Evolutionary conservation across 1,284 basidiomycete species (phyloP).

Genomic region (Malassezia nana): DNA sequence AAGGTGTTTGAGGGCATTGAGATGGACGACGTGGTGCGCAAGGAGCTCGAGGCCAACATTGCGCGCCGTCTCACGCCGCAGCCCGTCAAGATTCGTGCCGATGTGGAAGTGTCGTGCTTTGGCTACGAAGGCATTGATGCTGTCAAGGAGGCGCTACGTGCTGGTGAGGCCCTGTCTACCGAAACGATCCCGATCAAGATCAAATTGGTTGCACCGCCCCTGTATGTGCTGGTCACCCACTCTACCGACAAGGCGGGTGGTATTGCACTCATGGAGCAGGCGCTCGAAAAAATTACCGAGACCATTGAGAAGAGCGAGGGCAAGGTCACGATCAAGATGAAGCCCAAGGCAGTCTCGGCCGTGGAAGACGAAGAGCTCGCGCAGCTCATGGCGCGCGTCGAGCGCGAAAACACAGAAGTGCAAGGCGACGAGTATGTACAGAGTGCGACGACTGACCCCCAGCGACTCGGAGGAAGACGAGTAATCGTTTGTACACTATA

Average conservation of each 20-base stretch:
- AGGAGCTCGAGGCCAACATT: slow-evolving; percentile 72
- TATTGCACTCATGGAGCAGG: slow-evolving; percentile 82
- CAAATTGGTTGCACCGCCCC: slow-evolving; percentile 85
- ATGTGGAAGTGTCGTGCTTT: slow-evolving; percentile 95
- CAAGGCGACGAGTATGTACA: slow-evolving; percentile 39
- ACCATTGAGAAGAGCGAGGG: slow-evolving; percentile 70
- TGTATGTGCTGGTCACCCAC: slow-evolving; percentile 91
- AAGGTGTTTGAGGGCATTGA: slow-evolving; percentile 67
- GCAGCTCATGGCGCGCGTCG: slow-evolving; percentile 47
- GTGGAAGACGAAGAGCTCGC: slow-evolving; percentile 48
- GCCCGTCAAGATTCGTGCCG: slow-evolving; percentile 95
- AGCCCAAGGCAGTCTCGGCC: slow-evolving; percentile 52
- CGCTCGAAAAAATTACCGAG: slow-evolving; percentile 77
- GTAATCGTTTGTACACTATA: background rate
- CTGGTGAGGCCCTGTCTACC: slow-evolving; percentile 75
- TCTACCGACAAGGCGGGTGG: slow-evolving; percentile 93
- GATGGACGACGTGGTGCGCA: slow-evolving; percentile 56
- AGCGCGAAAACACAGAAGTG: slow-evolving; percentile 48
- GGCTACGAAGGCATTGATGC: slow-evolving; percentile 95
- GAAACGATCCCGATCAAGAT: slow-evolving; percentile 93
- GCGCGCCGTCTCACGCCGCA: slow-evolving; percentile 91
- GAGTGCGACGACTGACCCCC: background rate
- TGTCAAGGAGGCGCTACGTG: slow-evolving; percentile 80
- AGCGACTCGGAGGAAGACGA: slow-evolving; percentile 20
- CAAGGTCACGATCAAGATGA: slow-evolving; percentile 87